phyloP scores from a whole-genome alignment of 148 eudicot genomes.

The Pharnaceum exiguum region DNA sequence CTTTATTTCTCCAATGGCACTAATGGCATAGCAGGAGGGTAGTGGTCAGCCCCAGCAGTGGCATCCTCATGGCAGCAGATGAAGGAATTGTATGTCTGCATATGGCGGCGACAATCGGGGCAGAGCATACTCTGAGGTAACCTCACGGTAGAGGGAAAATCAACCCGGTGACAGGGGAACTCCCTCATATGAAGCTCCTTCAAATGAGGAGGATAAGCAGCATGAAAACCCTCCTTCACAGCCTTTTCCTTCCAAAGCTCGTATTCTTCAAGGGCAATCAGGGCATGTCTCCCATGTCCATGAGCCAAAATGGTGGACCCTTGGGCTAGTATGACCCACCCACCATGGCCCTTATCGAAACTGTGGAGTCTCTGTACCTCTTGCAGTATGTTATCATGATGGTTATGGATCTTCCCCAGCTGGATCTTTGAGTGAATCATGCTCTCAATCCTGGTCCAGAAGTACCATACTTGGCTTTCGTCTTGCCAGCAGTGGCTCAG shows the following conservation, averaged over 20 bases:
- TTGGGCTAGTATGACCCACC: conserved; percentile 35
- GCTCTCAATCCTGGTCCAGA: conserved; percentile 63
- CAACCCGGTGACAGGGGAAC: conserved; percentile 23
- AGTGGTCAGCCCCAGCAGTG: conserved; percentile 6
- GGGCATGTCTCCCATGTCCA: conserved; percentile 14
- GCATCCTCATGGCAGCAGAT: conserved; percentile 30
- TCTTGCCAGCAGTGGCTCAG: conserved; percentile 50
- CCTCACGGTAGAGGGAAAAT: conserved; percentile 20
- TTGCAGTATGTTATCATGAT: conserved; percentile 24
- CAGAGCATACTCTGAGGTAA: conserved; percentile 28
- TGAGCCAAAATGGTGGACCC: conserved; percentile 21
- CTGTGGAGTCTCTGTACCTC: conserved; percentile 36
- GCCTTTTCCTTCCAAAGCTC: conserved; percentile 15
- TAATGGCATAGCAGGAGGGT: background rate
- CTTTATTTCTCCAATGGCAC: conserved; percentile 14
- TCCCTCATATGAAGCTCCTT: conserved; percentile 7
- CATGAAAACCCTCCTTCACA: conserved; percentile 10
- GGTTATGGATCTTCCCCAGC: conserved; percentile 27
- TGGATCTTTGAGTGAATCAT: conserved; percentile 62
- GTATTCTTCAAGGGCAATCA: conserved; percentile 11
- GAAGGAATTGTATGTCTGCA: conserved; percentile 25
- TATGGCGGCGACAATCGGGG: conserved; percentile 25
- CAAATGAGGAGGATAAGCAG: conserved; percentile 9
- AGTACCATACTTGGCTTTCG: conserved; percentile 42
- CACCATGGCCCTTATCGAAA: conserved; percentile 27